Percentiles rank a stretch among this genome's conserved stretches.
Conservation (phyloP, 257 asterid species). For the Striga asiatica region DNA sequence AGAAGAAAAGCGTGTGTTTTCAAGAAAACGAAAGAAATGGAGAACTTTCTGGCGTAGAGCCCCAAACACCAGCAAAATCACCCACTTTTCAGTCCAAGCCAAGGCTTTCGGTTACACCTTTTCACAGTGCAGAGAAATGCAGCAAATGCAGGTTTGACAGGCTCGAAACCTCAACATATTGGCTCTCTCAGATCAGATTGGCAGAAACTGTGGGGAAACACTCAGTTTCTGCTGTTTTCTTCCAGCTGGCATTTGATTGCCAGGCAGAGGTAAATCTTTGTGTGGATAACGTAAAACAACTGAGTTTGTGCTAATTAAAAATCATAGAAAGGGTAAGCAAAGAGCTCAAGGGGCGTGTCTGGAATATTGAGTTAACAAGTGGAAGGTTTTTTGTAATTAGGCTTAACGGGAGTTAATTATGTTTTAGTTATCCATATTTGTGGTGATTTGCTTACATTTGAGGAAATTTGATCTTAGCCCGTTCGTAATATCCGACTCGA, state of each 20-base stretch:
- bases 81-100: constrained; percentile 21
- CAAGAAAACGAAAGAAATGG: constrained; percentile 17
- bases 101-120: constrained; percentile 39
- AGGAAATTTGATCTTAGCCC: constrained; percentile 31
- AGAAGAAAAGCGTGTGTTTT: constrained; percentile 36
- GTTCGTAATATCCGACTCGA: constrained; percentile 39
- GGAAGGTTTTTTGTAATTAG: neutral
- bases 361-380: neutral
- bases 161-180: constrained; percentile 58
- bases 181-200: constrained; percentile 73
- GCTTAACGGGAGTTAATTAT: neutral
- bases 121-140: constrained; percentile 51
- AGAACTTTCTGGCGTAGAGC: constrained; percentile 23
- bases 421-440: neutral
- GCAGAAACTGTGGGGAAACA: constrained; percentile 62
- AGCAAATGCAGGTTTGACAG: constrained; percentile 71
- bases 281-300: neutral
- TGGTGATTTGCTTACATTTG: neutral
- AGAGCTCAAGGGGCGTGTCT: no score
- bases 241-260: constrained; percentile 50
- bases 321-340: no score
- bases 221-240: constrained; percentile 49
- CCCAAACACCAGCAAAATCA: constrained; percentile 37
- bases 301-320: no score
- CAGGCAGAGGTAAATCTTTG: constrained; percentile 50